Evolutionary conservation across 75 land plant genomes (phyloP), one percentile per base, ranked within the genome.

Genomic region (Isoetes taiwanensis): DNA sequence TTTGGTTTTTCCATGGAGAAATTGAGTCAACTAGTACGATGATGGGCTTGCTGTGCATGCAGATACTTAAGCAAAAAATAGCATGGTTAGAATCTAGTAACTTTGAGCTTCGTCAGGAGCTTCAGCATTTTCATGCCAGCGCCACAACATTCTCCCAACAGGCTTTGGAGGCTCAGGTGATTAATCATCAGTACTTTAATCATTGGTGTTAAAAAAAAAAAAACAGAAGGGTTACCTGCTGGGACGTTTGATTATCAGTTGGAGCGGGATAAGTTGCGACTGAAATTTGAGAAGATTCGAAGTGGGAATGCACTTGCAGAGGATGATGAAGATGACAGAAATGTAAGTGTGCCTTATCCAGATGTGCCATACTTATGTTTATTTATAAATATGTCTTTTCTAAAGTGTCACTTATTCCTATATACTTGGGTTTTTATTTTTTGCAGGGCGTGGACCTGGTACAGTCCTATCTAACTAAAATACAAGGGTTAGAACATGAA

Each of bases 71-170:
- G 58, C 87, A 94, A 59, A 94, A 76, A 62, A 80, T 94, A 57
- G 73, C 84, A 60, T 85, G 96, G 90, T 78, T 94, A 30, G 99
- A 94, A 56, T 79, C 90, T 26, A 74, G 84, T 30, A 89, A 84
- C 75, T 70, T 64, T 42, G 86, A 85, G 32, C 84, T 94, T 28
- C 77, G 66, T 41, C 67, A 78, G 50, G 80, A 89, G 63, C 75
- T 94, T 21, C 73, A 82, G 60, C 81, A 74, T 30, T 77, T 69
- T 41, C 90, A 74, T 17, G 75, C 58, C 19, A 67, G 72, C 61
- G 59, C 59, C 23, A 21, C 62, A 58, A 54, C 32, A 17, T 12
- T 69, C 12, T 80, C 76, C 14, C 72, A 81, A 43, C 59, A 54
- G 58, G 79, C 69, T 31, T 41, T 80, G 58, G 75, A 77, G 54